Base-by-base conservation (phyloP, 345 rosid genomes). In the Brassica carinata region DNA sequence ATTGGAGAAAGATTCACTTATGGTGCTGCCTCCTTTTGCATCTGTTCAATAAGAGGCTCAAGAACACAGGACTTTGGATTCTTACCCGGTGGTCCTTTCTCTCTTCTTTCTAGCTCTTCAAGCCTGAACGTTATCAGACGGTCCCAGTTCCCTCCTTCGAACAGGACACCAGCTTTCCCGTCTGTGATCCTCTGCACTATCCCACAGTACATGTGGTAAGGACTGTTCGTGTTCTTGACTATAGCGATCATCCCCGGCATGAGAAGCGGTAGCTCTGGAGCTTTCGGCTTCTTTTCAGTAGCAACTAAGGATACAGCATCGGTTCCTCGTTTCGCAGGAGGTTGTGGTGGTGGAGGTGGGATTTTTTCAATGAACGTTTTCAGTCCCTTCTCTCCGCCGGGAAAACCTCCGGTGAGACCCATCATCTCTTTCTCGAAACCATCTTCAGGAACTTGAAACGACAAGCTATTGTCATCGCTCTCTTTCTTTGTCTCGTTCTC, bases 191-290 rank as follows among this genome's bases (percentile, higher is more conserved):
- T 81, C 85, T 93, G 99, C 71, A 93, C 97, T 59, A 96, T 89
- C 77, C 97, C 97, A 34, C 94, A 88, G 76, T 91, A 93, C 98
- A 87, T 91, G 86, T 91, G 88, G 67, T 78, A 93, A 0, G 97
- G 99, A 67, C 79, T 90, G 83, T 91, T 91, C 0, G 87, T 87
- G 82, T 91, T 91, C 86, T 88, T 90, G 40, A 91, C 97, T 34
- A 93, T 81, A 33, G 92, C 97, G 2, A 90, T 88, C 99, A 93
- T 96, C 19, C 98, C 96, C 1, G 97, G 99, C 97, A 91, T 86
- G 29, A 90, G 85, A 19, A 95, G 86, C 0, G 94, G 98, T 73
- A 90, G 75, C 69, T 87, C 90, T 0, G 97, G 97, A 1, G 97
- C 85, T 85, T 81, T 89, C 2, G 93, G 93, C 84, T 89, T 93